Evolutionary conservation across 495 filamentous ascomycete species (phyloP).

Genomic region (Cryomyces minteri): DNA sequence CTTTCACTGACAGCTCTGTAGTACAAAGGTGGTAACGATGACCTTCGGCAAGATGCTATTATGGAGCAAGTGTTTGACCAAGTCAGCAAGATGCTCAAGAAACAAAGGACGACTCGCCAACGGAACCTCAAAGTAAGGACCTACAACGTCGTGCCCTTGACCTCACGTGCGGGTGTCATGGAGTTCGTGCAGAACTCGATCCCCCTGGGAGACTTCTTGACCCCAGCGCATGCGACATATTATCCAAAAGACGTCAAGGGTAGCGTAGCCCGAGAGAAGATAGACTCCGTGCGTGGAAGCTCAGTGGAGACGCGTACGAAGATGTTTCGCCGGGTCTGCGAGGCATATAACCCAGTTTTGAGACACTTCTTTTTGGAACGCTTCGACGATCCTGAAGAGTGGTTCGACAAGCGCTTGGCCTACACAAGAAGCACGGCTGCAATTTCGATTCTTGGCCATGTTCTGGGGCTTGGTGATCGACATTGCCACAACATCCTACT

Average conservation of each 20-base stretch:
- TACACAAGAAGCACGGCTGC: conserved; percentile 89
- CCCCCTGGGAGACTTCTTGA: conserved; percentile 72
- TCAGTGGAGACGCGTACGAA: conserved; percentile 50
- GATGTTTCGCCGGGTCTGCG: conserved; percentile 52
- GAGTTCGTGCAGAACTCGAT: conserved; percentile 91
- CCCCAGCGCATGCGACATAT: conserved; percentile 77
- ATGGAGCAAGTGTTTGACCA: conserved; percentile 99
- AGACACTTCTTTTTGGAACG: conserved; percentile 92
- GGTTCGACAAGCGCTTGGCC: conserved; percentile 71
- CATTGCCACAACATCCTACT: conserved; percentile 95
- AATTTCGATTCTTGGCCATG: conserved; percentile 85
- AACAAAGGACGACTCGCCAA: conserved; percentile 68
- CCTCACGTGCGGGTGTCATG: conserved; percentile 70
- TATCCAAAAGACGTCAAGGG: conserved; percentile 70
- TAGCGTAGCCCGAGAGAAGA: conserved; percentile 54
- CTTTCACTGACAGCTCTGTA: conserved; percentile 13
- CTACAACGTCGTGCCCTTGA: conserved; percentile 89
- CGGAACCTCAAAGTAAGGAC: conserved; percentile 78
- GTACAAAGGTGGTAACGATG: conserved; percentile 88
- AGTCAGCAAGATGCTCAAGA: conserved; percentile 74
- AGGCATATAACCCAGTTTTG: conserved; percentile 84
- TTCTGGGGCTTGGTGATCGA: conserved; percentile 86
- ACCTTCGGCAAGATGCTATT: conserved; percentile 96
- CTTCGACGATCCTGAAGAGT: conserved; percentile 86
- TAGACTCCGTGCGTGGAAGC: conserved; percentile 48